Conservation (phyloP, 306 rosid genomes). For the Acacia melanoxylon region DNA sequence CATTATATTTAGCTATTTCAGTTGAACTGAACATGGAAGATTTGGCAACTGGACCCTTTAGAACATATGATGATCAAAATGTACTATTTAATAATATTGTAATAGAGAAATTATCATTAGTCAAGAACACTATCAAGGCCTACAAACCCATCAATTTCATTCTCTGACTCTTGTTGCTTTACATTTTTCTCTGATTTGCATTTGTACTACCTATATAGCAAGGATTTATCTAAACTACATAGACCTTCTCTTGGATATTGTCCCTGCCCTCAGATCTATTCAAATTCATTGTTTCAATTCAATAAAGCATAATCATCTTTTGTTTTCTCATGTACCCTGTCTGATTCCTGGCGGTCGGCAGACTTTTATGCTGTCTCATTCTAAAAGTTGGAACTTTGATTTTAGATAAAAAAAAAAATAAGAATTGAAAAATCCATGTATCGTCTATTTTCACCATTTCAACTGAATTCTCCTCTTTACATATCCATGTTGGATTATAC, state of each 20-base stretch:
- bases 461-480: slow-evolving; percentile 10
- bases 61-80: not conserved
- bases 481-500: not conserved
- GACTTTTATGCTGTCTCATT: not conserved
- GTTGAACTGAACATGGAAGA: not conserved
- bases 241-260: slow-evolving; percentile 1
- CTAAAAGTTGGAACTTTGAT: not conserved
- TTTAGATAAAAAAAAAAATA: not conserved
- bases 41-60: slow-evolving; percentile 1
- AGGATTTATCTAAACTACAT: not conserved
- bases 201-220: too few species aligned
- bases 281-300: not conserved
- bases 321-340: not conserved
- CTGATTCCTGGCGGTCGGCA: not conserved
- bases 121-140: not conserved
- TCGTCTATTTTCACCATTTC: not conserved
- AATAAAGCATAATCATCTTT: not conserved
- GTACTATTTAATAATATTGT: not conserved
- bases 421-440: not conserved
- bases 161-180: not conserved
- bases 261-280: not conserved
- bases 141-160: not conserved
- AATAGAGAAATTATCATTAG: not conserved
- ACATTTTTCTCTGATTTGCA: too few species aligned
- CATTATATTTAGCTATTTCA: slow-evolving; percentile 1